Conservation (phyloP, 345 rosid species). For the Populus euphratica region DNA sequence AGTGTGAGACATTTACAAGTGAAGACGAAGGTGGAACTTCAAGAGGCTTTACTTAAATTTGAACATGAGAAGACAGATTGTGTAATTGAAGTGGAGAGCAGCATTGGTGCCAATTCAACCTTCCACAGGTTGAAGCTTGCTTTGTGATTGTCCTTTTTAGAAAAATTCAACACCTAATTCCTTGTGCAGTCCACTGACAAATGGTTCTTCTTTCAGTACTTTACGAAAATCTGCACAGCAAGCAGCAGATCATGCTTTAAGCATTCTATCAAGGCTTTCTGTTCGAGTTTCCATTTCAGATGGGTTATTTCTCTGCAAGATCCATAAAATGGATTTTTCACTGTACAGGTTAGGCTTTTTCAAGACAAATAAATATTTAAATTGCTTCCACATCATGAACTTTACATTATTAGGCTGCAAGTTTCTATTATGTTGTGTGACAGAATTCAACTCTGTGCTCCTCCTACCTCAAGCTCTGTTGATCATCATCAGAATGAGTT, state of each 20-base stretch:
- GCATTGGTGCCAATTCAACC: constrained; percentile 59
- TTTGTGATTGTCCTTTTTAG: constrained; percentile 4
- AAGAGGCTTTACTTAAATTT: constrained; percentile 54
- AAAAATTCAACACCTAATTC: constrained; percentile 1
- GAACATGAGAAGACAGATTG: constrained; percentile 47
- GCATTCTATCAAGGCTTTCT: constrained; percentile 40
- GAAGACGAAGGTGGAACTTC: constrained; percentile 67
- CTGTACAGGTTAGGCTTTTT: constrained; percentile 55
- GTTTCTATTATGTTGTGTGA: constrained; percentile 18
- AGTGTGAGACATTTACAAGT: constrained; percentile 69
- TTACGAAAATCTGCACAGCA: constrained; percentile 53
- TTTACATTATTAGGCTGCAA: not conserved
- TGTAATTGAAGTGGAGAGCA: constrained; percentile 81
- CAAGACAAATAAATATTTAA: constrained; percentile 1
- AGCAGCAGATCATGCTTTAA: constrained; percentile 54
- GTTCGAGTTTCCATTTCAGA: constrained; percentile 29
- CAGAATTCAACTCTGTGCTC: constrained; percentile 72
- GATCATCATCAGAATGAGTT: constrained; percentile 31
- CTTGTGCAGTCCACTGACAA: constrained; percentile 32
- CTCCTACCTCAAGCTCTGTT: constrained; percentile 51
- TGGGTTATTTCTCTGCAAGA: constrained; percentile 36
- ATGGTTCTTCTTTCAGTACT: constrained; percentile 41
- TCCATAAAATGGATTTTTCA: constrained; percentile 56
- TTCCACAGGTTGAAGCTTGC: constrained; percentile 62
- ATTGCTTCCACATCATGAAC: not conserved